Conservation (phyloP, 2,329 filamentous ascomycete species). For the Fusarium continuum region DNA sequence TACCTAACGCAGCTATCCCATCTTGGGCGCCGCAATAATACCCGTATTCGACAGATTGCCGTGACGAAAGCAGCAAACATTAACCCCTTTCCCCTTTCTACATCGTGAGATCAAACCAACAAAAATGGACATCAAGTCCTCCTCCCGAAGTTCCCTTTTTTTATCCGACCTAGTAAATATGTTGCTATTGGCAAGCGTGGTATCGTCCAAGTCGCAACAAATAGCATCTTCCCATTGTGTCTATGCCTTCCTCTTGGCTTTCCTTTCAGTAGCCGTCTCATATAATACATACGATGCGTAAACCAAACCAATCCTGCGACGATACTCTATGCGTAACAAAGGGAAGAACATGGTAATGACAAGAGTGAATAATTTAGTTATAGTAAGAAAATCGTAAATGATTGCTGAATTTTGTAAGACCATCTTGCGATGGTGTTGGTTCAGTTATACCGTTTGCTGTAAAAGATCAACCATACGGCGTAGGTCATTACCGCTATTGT, state of each 20-base stretch:
- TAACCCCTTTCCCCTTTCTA: background rate
- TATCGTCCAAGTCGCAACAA: conserved; percentile 32
- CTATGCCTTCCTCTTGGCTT: conserved; percentile 23
- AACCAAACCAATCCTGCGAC: conserved; percentile 10
- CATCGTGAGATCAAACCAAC: conserved; percentile 16
- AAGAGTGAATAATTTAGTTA: background rate
- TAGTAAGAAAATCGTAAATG: conserved; percentile 8
- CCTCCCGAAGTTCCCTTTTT: background rate
- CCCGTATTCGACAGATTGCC: conserved; percentile 9
- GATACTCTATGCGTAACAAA: conserved; percentile 35
- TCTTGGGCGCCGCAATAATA: conserved; percentile 8
- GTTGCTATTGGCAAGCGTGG: conserved; percentile 19
- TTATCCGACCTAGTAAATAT: conserved; percentile 12
- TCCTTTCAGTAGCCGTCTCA: conserved; percentile 1
- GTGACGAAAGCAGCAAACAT: conserved; percentile 12
- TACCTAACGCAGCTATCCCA: conserved; percentile 1
- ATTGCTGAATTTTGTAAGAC: background rate
- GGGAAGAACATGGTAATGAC: conserved; percentile 12
- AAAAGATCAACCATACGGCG: conserved; percentile 50
- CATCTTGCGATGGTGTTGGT: background rate
- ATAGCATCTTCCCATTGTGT: conserved; percentile 13
- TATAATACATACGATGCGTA: conserved; percentile 40
- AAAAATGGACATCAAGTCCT: conserved; percentile 7
- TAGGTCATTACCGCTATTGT: conserved; percentile 55
- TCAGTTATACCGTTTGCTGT: conserved; percentile 2